Conservation (phyloP, 768 basidiomycete species). For the Saitozyma podzolica region DNA sequence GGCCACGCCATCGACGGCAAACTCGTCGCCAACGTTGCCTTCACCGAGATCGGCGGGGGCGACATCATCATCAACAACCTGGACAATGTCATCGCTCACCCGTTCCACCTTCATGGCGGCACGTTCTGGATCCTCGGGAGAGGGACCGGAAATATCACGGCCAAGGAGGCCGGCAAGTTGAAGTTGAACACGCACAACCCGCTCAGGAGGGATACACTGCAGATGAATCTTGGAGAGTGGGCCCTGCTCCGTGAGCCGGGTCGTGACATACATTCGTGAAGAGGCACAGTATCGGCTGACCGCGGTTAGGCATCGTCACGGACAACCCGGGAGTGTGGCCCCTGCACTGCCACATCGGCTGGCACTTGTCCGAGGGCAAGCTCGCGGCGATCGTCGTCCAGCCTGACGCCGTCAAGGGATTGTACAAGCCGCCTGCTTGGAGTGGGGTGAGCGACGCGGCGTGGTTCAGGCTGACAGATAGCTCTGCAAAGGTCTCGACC, state of each 20-base stretch:
- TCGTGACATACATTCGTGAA: no score
- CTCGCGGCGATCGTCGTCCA: constrained; percentile 27
- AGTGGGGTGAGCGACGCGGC: constrained; percentile 10
- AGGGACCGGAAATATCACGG: constrained; percentile 23
- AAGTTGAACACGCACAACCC: constrained; percentile 52
- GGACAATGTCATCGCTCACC: constrained; percentile 22
- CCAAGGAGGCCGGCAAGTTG: background rate
- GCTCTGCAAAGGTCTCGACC: no score
- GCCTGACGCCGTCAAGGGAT: constrained; percentile 19
- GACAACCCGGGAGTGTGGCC: constrained; percentile 37
- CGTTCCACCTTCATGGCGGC: constrained; percentile 33
- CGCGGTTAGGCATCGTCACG: background rate
- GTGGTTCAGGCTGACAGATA: no score
- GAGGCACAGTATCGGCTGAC: no score
- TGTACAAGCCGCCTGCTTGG: constrained; percentile 22
- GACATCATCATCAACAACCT: constrained; percentile 38
- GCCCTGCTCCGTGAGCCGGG: constrained; percentile 1
- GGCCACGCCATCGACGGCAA: constrained; percentile 9
- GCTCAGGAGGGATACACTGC: constrained; percentile 55
- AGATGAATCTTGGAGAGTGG: constrained; percentile 52
- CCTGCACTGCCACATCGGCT: constrained; percentile 38
- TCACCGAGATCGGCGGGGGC: constrained; percentile 16
- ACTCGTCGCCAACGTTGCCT: constrained; percentile 19
- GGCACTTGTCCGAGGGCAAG: constrained; percentile 30
- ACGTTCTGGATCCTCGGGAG: constrained; percentile 27